These are phyloP conservation scores for Salix udensis DNA, from an alignment of 345 rosid species.

Conservation along the genomic window DNA sequence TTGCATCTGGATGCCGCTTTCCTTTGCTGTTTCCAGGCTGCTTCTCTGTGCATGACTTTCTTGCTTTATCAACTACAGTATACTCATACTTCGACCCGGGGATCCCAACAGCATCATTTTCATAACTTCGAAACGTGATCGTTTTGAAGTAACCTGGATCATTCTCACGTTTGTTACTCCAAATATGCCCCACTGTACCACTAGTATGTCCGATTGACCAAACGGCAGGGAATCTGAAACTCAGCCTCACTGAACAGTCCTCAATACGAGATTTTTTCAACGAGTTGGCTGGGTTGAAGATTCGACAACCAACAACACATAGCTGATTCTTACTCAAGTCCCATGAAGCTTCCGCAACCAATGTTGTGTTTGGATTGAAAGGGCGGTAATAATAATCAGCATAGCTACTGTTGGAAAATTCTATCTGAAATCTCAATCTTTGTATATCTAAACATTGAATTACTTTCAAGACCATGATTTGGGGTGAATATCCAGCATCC, in stretches of 20 bases:
- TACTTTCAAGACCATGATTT: constrained; percentile 13
- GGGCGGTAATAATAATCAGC: not conserved
- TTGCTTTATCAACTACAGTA: constrained; percentile 16
- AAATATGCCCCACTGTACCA: constrained; percentile 19
- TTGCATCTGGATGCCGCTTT: constrained; percentile 24
- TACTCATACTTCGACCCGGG: constrained; percentile 32
- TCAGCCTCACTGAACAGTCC: constrained; percentile 34
- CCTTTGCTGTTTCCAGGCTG: not conserved
- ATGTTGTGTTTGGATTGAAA: constrained; percentile 23
- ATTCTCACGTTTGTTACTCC: constrained; percentile 16
- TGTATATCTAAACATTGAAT: constrained; percentile 26
- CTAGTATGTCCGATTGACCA: constrained; percentile 26
- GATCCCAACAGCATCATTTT: not conserved
- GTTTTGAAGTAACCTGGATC: constrained; percentile 18
- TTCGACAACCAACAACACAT: constrained; percentile 28
- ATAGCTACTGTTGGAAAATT: constrained; percentile 15
- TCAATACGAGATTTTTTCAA: constrained; percentile 9
- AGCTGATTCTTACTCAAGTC: constrained; percentile 21
- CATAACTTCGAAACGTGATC: constrained; percentile 6
- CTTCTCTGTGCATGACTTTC: constrained; percentile 5
- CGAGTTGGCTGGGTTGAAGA: constrained; percentile 9
- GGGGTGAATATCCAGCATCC: constrained; percentile 19
- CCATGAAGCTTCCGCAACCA: constrained; percentile 38
- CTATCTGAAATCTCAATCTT: constrained; percentile 21
- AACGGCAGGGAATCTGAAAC: constrained; percentile 33